Conservation (phyloP, 192 early-diverging fungal genomes). For the Entomortierella chlamydospora region DNA sequence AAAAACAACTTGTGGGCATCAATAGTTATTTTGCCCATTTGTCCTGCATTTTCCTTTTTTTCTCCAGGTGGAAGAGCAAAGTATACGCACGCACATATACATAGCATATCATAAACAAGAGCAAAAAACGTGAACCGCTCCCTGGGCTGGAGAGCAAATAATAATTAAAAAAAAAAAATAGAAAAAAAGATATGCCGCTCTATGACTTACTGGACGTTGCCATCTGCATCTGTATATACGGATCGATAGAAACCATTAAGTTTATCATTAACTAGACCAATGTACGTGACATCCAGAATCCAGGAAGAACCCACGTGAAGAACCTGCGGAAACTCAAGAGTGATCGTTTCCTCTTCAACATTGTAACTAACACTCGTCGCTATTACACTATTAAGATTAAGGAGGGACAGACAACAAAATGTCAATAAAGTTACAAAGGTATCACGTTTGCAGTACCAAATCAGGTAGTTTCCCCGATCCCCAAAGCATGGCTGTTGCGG, state of each 20-base stretch:
- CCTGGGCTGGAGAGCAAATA: neutral
- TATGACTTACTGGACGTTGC: constrained; percentile 58
- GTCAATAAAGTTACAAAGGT: too few relatives aligned
- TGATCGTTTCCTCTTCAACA: constrained; percentile 52
- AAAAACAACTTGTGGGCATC: neutral
- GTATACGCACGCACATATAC: neutral
- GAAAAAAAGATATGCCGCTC: neutral
- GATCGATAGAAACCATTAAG: constrained; percentile 91
- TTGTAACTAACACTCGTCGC: constrained; percentile 54
- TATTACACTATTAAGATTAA: constrained; percentile 36
- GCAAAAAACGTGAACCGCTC: neutral
- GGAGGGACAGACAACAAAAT: too few relatives aligned
- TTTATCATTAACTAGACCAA: constrained; percentile 74
- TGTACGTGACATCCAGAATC: constrained; percentile 63
- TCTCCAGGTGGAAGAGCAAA: neutral
- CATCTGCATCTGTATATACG: constrained; percentile 73
- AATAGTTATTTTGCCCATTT: neutral
- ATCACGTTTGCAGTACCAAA: too few relatives aligned
- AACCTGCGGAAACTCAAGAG: constrained; percentile 62
- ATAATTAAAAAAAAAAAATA: neutral
- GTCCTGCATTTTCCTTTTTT: neutral
- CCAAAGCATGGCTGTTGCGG: too few relatives aligned
- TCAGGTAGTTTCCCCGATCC: too few relatives aligned
- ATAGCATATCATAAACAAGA: neutral
- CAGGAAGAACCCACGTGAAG: constrained; percentile 61